Conservation (phyloP, 2,329 filamentous ascomycete species). For the Alternaria brassicicola region DNA sequence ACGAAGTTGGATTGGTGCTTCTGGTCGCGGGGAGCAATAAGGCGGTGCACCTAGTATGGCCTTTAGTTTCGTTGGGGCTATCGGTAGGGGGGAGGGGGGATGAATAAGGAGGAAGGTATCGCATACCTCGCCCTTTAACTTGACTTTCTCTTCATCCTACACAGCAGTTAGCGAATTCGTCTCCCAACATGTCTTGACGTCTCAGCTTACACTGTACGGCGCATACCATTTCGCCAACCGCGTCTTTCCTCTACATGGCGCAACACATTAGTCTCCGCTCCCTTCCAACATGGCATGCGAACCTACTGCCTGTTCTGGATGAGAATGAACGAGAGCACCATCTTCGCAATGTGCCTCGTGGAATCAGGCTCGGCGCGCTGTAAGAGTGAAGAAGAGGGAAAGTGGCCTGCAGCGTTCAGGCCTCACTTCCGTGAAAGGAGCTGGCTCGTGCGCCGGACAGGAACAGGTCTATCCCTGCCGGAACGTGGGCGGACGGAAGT, state of each 20-base stretch:
- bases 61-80: neutral
- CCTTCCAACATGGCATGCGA: neutral
- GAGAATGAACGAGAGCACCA: constrained; percentile 83
- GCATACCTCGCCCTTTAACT: constrained; percentile 91
- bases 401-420: neutral
- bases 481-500: constrained; percentile 7
- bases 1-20: constrained; percentile 99
- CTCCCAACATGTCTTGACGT: neutral
- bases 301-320: constrained; percentile 85
- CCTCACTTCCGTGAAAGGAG: constrained; percentile 1
- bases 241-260: constrained; percentile 81
- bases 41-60: constrained; percentile 81
- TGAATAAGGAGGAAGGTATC: neutral
- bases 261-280: neutral
- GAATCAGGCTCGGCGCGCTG: constrained; percentile 14
- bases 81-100: neutral
- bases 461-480: constrained; percentile 9
- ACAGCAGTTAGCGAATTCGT: constrained; percentile 21
- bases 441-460: constrained; percentile 7
- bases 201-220: constrained; percentile 74
- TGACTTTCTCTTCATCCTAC: constrained; percentile 96
- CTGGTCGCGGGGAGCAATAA: constrained; percentile 95
- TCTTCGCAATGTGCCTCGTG: constrained; percentile 33
- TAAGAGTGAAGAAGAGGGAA: neutral
- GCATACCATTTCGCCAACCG: constrained; percentile 99